Evolutionary conservation across 345 rosid genomes (phyloP).

Genomic region (Linum lewisii): DNA sequence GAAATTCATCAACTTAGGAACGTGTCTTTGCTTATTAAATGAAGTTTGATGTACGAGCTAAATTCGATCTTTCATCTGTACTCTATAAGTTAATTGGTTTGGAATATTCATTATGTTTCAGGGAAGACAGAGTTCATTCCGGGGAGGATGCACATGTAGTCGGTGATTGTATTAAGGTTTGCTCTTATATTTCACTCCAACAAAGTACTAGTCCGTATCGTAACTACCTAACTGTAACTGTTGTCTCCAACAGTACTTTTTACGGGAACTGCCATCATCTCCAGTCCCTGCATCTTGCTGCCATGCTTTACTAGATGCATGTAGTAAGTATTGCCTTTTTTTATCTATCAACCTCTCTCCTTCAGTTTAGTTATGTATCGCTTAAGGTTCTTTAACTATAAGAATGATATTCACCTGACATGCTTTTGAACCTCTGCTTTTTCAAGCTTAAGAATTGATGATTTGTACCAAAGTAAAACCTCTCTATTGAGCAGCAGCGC

Average conservation of each 20-base stretch:
- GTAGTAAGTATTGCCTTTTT: slow-evolving; percentile 52
- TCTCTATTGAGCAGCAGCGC: too few relatives aligned
- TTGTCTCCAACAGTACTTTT: slow-evolving; percentile 51
- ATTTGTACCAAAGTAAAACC: too few relatives aligned
- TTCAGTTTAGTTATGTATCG: not conserved
- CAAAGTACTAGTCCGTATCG: slow-evolving; percentile 3
- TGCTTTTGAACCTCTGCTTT: too few relatives aligned
- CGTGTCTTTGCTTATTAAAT: not conserved
- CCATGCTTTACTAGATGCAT: slow-evolving; percentile 85
- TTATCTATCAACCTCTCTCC: not conserved
- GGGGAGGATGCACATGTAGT: slow-evolving; percentile 86
- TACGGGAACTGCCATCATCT: slow-evolving; percentile 95
- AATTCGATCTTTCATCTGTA: not conserved
- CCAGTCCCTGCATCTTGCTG: slow-evolving; percentile 99
- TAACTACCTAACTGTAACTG: not conserved
- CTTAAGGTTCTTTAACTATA: not conserved
- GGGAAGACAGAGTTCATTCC: slow-evolving; percentile 62
- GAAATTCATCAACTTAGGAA: not conserved
- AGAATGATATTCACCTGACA: not conserved
- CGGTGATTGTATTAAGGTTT: slow-evolving; percentile 93
- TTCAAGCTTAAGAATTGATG: too few relatives aligned
- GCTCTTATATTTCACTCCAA: slow-evolving; percentile 3
- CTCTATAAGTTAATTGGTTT: slow-evolving; percentile 6
- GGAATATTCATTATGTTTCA: slow-evolving; percentile 25
- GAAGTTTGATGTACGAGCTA: not conserved